These are phyloP conservation scores for Oropetium thomaeum DNA, from an alignment of 176 grass and related monocot genomes.

Conservation along the genomic window DNA sequence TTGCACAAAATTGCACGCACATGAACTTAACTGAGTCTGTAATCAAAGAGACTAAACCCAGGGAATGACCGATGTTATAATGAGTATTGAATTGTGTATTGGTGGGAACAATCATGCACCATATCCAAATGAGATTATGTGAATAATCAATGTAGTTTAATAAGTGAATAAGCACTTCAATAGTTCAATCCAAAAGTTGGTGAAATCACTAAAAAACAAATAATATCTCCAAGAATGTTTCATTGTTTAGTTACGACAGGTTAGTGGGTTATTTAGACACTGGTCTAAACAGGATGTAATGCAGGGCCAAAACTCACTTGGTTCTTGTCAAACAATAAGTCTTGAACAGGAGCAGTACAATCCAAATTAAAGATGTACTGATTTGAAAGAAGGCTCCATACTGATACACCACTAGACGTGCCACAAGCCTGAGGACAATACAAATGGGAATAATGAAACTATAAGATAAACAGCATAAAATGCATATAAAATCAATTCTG, in stretches of 20 bases:
- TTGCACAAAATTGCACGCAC: too few relatives aligned
- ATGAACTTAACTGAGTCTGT: too few relatives aligned
- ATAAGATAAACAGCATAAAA: not conserved
- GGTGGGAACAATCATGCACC: too few relatives aligned
- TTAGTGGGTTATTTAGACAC: conserved; percentile 8
- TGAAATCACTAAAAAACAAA: not conserved
- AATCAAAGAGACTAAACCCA: too few relatives aligned
- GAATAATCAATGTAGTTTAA: too few relatives aligned
- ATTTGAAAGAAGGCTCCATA: conserved; percentile 89
- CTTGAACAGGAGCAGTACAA: conserved; percentile 68
- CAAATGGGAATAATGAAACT: conserved; percentile 2
- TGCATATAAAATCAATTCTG: not conserved
- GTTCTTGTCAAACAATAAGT: conserved; percentile 80
- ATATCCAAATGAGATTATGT: too few relatives aligned
- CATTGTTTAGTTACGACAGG: not conserved
- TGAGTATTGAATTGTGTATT: too few relatives aligned
- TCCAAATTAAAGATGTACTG: conserved; percentile 83
- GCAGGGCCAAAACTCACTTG: conserved; percentile 54
- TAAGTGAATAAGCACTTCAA: conserved; percentile 6
- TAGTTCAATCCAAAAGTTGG: not conserved
- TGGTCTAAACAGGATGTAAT: conserved; percentile 6
- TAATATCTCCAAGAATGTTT: not conserved
- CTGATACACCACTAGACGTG: conserved; percentile 64
- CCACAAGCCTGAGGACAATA: conserved; percentile 65
- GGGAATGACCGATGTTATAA: too few relatives aligned